phyloP scores from a whole-genome alignment of 345 rosid species.

The Aquilaria yunnanensis region DNA sequence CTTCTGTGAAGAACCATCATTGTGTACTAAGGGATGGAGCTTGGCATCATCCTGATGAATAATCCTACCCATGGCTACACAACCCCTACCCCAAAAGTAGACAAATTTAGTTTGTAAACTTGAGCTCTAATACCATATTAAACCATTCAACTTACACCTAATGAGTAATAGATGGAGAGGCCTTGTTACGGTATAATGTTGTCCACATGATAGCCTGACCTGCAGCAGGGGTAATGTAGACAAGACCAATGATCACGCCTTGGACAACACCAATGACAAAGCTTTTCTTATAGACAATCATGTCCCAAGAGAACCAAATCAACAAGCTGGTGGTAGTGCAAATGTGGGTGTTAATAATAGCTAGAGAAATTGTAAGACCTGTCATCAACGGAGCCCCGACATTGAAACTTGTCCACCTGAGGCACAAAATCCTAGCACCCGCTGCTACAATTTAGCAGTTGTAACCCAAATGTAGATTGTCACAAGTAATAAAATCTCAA shows the following conservation, averaged over 20 bases:
- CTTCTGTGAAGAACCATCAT: too few relatives aligned
- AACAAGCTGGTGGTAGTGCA: constrained; percentile 56
- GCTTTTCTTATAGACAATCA: constrained; percentile 44
- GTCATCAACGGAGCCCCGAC: constrained; percentile 49
- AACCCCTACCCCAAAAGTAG: too few relatives aligned
- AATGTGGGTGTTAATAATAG: constrained; percentile 46
- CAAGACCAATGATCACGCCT: constrained; percentile 65
- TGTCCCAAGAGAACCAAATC: constrained; percentile 54
- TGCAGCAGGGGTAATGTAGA: constrained; percentile 64
- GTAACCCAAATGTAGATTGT: too few relatives aligned
- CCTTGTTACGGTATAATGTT: too few relatives aligned
- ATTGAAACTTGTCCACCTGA: constrained; percentile 64
- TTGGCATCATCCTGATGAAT: too few relatives aligned
- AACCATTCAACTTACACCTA: too few relatives aligned
- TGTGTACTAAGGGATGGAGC: too few relatives aligned
- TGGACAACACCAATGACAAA: constrained; percentile 60
- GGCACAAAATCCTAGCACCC: constrained; percentile 62
- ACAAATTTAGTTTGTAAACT: too few relatives aligned
- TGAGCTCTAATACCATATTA: too few relatives aligned
- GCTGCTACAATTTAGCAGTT: background rate
- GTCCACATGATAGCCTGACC: constrained; percentile 16
- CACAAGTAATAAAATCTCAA: too few relatives aligned
- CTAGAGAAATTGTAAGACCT: constrained; percentile 29
- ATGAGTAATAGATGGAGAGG: too few relatives aligned
- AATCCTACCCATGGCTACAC: too few relatives aligned